A percentile compares a stretch with the other conserved stretches of the same genome.
These are phyloP conservation scores for Cytospora leucostoma DNA, from an alignment of 2,329 filamentous ascomycete genomes.

Conservation along the genomic window DNA sequence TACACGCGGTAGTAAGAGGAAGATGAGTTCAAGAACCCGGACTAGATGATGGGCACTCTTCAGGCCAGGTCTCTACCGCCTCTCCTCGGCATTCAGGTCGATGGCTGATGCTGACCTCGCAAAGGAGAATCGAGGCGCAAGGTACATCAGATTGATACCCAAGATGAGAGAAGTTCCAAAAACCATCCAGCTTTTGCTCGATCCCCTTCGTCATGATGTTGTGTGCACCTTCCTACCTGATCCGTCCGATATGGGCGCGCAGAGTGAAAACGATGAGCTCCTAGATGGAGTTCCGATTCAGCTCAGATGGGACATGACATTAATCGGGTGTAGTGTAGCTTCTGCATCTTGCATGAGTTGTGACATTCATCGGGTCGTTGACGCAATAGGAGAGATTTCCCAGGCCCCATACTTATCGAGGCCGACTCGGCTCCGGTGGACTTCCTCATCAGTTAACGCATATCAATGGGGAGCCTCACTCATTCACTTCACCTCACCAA, in stretches of 20 bases:
- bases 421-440: background rate
- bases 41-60: background rate
- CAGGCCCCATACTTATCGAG: background rate
- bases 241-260: background rate
- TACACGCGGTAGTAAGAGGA: background rate
- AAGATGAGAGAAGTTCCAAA: constrained; percentile 2
- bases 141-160: constrained; percentile 22
- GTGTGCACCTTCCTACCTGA: too few species aligned
- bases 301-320: background rate
- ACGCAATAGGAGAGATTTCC: background rate
- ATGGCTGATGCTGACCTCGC: constrained; percentile 17
- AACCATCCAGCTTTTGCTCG: background rate
- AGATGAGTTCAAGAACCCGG: background rate
- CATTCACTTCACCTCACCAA: background rate
- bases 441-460: background rate
- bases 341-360: background rate
- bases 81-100: constrained; percentile 5
- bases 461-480: too few species aligned
- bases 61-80: background rate
- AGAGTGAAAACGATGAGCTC: too few species aligned
- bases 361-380: background rate
- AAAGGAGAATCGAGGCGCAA: constrained; percentile 7
- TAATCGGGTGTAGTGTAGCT: background rate
- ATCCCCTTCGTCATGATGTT: background rate
- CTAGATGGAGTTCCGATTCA: too few species aligned